Conservation (phyloP, 129 eudicot genomes). For the Heracleum sosnowskyi region DNA sequence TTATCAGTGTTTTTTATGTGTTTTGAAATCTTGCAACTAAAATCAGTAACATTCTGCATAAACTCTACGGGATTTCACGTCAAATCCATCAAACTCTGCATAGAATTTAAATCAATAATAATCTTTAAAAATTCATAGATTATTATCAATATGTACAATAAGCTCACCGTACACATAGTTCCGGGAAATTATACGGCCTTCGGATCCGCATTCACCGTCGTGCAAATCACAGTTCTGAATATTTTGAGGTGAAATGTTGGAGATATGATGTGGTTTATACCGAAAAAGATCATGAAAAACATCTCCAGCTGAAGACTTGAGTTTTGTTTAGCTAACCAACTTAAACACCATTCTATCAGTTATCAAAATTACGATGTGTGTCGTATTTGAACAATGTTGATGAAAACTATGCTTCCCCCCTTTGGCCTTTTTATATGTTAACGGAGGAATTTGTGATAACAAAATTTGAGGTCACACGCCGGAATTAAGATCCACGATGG, state of each 20-base stretch:
- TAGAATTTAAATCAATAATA: too few relatives aligned
- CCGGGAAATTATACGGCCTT: constrained; percentile 20
- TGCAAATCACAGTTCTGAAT: constrained; percentile 24
- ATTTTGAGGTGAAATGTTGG: constrained; percentile 23
- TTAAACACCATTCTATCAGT: background rate
- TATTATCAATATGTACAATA: too few relatives aligned
- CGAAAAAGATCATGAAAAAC: constrained; percentile 32
- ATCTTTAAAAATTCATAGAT: too few relatives aligned
- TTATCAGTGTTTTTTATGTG: too few relatives aligned
- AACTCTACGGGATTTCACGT: too few relatives aligned
- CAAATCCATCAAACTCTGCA: too few relatives aligned
- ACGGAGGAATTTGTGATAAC: too few relatives aligned
- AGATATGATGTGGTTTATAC: constrained; percentile 27
- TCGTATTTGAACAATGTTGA: background rate
- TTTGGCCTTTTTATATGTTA: background rate
- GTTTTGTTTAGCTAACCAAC: constrained; percentile 6
- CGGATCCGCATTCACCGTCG: constrained; percentile 41
- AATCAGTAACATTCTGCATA: too few relatives aligned
- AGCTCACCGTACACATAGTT: constrained; percentile 18
- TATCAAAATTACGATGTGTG: too few relatives aligned
- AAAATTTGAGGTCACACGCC: too few relatives aligned
- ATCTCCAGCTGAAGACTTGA: constrained; percentile 20
- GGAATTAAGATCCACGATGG: too few relatives aligned
- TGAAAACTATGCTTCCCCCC: background rate
- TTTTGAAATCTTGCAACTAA: too few relatives aligned